Conservation (phyloP, 2,329 filamentous ascomycete species). For the Colletotrichum sp. region DNA sequence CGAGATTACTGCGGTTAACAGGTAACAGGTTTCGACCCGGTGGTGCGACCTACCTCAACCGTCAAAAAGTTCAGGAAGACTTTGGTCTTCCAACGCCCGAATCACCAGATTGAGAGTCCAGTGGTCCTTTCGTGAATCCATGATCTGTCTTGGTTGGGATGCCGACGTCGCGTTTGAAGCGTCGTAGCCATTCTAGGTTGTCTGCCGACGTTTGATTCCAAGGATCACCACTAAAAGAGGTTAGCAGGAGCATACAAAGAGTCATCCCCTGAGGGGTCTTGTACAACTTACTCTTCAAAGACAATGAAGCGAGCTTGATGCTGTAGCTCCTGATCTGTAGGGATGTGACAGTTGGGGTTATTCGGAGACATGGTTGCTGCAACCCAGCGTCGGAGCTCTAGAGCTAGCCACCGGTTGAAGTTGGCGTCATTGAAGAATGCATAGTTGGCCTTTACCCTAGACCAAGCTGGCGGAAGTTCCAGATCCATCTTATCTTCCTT, state of each 20-base stretch:
- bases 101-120: background rate
- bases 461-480: background rate
- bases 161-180: constrained; percentile 9
- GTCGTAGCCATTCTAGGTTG: constrained; percentile 13
- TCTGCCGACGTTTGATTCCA: constrained; percentile 21
- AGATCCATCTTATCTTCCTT: background rate
- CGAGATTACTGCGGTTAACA: background rate
- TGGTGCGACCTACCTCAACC: background rate
- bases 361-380: constrained; percentile 33
- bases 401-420: constrained; percentile 26
- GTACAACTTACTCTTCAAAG: constrained; percentile 29
- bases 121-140: background rate
- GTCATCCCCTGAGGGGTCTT: rapidly evolving
- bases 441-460: background rate
- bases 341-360: constrained; percentile 32
- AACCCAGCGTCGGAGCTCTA: constrained; percentile 25
- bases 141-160: background rate
- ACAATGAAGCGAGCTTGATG: constrained; percentile 36
- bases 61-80: background rate
- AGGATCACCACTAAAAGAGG: background rate
- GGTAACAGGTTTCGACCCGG: background rate
- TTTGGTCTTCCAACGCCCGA: background rate
- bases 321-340: constrained; percentile 39
- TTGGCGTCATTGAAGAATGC: constrained; percentile 29
- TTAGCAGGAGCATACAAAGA: background rate